phyloP scores from a whole-genome alignment of 768 basidiomycete species.

The Mycena leptocephala region DNA sequence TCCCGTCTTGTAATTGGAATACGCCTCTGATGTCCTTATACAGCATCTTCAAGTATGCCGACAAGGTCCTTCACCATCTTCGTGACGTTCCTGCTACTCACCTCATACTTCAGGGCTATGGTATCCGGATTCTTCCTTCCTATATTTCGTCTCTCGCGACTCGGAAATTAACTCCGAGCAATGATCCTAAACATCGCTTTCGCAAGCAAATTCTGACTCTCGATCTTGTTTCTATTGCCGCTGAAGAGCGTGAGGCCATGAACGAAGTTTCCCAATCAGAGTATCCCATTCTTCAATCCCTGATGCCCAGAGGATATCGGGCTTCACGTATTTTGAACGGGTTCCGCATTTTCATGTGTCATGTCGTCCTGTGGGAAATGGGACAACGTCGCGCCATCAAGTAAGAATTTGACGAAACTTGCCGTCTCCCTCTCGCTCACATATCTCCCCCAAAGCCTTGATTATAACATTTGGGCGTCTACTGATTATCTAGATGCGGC shows the following conservation, averaged over 20 bases:
- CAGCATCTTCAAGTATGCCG: constrained; percentile 28
- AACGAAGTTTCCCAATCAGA: neutral
- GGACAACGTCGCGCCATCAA: neutral
- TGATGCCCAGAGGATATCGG: neutral
- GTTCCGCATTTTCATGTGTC: neutral
- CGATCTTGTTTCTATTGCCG: neutral
- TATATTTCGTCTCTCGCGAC: constrained; percentile 10
- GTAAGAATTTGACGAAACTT: neutral
- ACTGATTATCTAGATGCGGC: neutral
- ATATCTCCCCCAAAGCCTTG: neutral
- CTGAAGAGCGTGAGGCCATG: neutral
- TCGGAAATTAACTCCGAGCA: neutral
- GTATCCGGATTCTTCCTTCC: constrained; percentile 19
- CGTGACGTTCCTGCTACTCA: neutral
- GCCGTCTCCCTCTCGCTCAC: neutral
- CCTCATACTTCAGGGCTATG: constrained; percentile 5
- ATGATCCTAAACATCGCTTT: neutral
- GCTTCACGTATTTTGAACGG: neutral
- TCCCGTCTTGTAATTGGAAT: too few relatives aligned
- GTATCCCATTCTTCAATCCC: neutral
- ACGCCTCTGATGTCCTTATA: neutral
- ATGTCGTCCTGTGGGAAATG: constrained; percentile 5
- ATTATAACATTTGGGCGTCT: neutral
- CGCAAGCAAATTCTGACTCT: neutral
- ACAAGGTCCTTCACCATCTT: constrained; percentile 7